Evolutionary conservation across 2,329 filamentous ascomycete species (phyloP).

Genomic region (Talaromyces marneffei): DNA sequence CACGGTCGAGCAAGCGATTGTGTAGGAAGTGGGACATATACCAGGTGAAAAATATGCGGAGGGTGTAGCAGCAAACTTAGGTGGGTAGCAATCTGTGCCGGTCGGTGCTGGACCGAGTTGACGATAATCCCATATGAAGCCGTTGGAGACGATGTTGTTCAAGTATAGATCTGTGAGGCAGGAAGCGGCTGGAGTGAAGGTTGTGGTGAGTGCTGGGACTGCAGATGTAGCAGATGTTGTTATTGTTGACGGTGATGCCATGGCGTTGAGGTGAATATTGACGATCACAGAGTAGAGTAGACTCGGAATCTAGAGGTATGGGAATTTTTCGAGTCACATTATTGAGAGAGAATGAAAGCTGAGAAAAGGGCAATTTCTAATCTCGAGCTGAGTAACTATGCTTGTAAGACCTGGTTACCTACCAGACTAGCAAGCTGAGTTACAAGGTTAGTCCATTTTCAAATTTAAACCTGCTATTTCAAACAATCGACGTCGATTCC

Average conservation of each 20-base stretch:
- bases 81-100: slow-evolving; percentile 3
- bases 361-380: background rate
- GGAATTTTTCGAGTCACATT: background rate
- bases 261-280: background rate
- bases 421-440: background rate
- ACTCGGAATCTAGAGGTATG: background rate
- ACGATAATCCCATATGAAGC: background rate
- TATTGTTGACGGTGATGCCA: background rate
- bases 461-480: background rate
- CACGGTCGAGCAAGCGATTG: background rate
- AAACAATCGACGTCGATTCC: background rate
- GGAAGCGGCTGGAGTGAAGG: slow-evolving; percentile 8
- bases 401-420: no score
- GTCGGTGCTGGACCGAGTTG: slow-evolving; percentile 6
- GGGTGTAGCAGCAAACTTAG: background rate
- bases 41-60: slow-evolving; percentile 5
- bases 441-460: background rate
- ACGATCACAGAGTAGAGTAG: no score
- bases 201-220: background rate
- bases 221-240: background rate
- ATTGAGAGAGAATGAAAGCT: background rate
- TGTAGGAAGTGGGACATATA: slow-evolving; percentile 4
- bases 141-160: background rate
- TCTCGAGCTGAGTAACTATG: background rate
- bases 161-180: slow-evolving; percentile 9